phyloP scores from a whole-genome alignment of 106 monocot species.

The Dendrobium chrysotoxum region DNA sequence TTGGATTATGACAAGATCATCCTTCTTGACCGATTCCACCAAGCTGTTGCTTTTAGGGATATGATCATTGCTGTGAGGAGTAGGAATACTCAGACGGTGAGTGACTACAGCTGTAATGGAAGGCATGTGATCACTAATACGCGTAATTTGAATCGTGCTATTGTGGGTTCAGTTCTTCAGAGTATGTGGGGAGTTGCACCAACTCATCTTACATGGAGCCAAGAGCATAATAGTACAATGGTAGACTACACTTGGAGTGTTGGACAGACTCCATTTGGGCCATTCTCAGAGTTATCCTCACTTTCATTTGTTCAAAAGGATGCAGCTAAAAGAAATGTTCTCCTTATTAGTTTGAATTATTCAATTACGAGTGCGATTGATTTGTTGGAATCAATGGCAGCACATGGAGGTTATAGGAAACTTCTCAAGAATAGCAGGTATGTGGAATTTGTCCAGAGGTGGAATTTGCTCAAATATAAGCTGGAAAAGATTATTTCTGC shows the following conservation, averaged over 20 bases:
- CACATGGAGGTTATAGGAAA: conserved; percentile 75
- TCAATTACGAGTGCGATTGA: conserved; percentile 62
- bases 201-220: conserved; percentile 83
- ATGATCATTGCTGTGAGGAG: conserved; percentile 94
- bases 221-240: conserved; percentile 57
- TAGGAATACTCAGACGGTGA: conserved; percentile 67
- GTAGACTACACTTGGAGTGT: conserved; percentile 94
- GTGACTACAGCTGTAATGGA: conserved; percentile 95
- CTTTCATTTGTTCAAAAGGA: conserved; percentile 91
- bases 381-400: conserved; percentile 60
- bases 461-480: conserved; percentile 80
- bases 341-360: conserved; percentile 70
- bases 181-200: conserved; percentile 91
- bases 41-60: conserved; percentile 83
- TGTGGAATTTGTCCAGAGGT: conserved; percentile 84
- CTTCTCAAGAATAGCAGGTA: conserved; percentile 48
- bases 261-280: conserved; percentile 96
- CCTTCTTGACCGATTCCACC: conserved; percentile 81
- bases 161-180: conserved; percentile 82
- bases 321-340: conserved; percentile 74
- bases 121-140: conserved; percentile 79
- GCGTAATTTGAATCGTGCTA: conserved; percentile 68
- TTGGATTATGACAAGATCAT: conserved; percentile 69
- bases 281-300: conserved; percentile 64
- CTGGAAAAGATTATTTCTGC: conserved; percentile 76